A percentile compares a stretch with the other conserved stretches of the same genome.
Conservation (phyloP, 345 rosid genomes). For the Gossypium rotundifolium region DNA sequence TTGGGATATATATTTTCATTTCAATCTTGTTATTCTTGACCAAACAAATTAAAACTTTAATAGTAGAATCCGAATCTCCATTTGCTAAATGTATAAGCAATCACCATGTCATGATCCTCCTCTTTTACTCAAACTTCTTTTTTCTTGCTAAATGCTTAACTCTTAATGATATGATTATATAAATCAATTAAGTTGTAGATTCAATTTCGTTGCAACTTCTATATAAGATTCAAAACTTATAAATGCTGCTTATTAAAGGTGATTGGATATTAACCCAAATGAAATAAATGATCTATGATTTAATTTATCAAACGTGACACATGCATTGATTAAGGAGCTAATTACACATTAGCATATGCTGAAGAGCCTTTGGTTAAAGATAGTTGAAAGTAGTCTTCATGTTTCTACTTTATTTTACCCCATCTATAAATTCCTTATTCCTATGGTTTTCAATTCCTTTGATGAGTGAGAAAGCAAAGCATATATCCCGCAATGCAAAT, state of each 20-base stretch:
- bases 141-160: too few species aligned
- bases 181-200: too few species aligned
- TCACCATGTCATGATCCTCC: background rate
- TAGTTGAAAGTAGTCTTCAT: background rate
- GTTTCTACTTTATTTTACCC: too few species aligned
- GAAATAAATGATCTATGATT: too few species aligned
- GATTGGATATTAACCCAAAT: too few species aligned
- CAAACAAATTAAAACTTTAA: background rate
- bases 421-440: too few species aligned
- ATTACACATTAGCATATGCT: background rate
- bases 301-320: too few species aligned
- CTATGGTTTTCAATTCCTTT: background rate
- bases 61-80: background rate
- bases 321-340: too few species aligned
- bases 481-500: background rate
- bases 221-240: too few species aligned
- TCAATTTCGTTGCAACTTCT: too few species aligned
- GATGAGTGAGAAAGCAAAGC: slow-evolving; percentile 3
- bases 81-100: background rate
- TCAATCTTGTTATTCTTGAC: background rate
- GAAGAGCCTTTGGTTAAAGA: background rate
- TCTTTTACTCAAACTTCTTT: background rate
- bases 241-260: too few species aligned
- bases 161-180: too few species aligned
- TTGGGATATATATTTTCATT: background rate